phyloP scores from a whole-genome alignment of 2,329 filamentous ascomycete genomes.

The Penicillium sp. region DNA sequence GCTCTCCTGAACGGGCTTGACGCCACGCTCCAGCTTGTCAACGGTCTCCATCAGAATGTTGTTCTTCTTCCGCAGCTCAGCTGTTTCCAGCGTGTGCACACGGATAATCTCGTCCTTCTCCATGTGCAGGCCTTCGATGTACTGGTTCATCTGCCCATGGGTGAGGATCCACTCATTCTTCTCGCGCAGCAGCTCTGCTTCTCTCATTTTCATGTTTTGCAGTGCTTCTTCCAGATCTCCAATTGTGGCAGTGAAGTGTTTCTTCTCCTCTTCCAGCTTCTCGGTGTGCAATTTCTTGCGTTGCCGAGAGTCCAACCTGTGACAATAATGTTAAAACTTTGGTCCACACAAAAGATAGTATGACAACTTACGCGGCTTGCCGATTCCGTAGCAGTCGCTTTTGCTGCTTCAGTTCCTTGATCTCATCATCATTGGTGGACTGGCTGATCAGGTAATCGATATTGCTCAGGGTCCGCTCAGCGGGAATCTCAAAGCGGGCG shows the following conservation, averaged over 20 bases:
- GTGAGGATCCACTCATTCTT: constrained; percentile 66
- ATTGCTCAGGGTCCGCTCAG: constrained; percentile 87
- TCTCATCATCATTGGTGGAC: constrained; percentile 78
- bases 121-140: constrained; percentile 72
- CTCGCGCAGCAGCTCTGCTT: constrained; percentile 52
- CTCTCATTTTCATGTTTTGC: constrained; percentile 63
- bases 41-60: constrained; percentile 70
- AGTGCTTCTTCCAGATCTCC: constrained; percentile 76
- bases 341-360: constrained; percentile 4
- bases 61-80: constrained; percentile 89
- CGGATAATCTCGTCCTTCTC: constrained; percentile 93
- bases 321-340: background rate
- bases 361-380: constrained; percentile 80
- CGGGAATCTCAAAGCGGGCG: constrained; percentile 92
- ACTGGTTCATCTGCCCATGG: constrained; percentile 71
- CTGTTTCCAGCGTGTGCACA: constrained; percentile 83
- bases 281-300: constrained; percentile 98
- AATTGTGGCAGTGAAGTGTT: constrained; percentile 77
- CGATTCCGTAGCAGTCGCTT: constrained; percentile 92
- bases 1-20: constrained; percentile 44
- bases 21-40: constrained; percentile 47
- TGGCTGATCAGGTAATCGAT: constrained; percentile 90
- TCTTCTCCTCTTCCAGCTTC: constrained; percentile 94
- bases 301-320: constrained; percentile 88
- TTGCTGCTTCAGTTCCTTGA: constrained; percentile 98